These are phyloP conservation scores for Nelumbo lutea DNA, from an alignment of 164 flowering plant species.

Conservation along the genomic window DNA sequence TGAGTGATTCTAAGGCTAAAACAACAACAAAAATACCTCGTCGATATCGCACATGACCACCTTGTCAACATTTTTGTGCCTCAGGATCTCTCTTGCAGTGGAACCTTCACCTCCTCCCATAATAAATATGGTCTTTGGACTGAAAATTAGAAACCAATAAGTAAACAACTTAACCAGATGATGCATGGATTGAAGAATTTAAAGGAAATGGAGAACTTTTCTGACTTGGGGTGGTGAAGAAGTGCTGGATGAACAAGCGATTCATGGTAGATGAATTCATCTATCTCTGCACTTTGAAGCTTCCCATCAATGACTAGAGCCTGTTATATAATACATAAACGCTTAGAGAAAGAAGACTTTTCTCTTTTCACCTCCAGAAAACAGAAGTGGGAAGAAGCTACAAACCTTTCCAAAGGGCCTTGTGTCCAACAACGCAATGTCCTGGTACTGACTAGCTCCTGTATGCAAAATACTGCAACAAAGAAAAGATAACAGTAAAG, in stretches of 20 bases:
- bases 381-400: not conserved
- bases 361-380: not conserved
- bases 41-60: conserved; percentile 95
- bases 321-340: conserved; percentile 23
- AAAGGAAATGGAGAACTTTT: not conserved
- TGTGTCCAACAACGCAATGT: conserved; percentile 83
- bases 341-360: not conserved
- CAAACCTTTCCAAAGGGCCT: conserved; percentile 90
- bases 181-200: not conserved
- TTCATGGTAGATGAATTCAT: conserved; percentile 94
- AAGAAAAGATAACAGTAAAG: not conserved
- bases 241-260: conserved; percentile 90
- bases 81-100: conserved; percentile 79
- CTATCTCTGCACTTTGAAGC: conserved; percentile 93
- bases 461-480: conserved; percentile 71
- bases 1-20: too few relatives aligned
- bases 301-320: conserved; percentile 88
- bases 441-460: conserved; percentile 71
- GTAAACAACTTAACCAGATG: not conserved
- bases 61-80: conserved; percentile 57
- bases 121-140: conserved; percentile 66
- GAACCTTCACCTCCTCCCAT: conserved; percentile 99
- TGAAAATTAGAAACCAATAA: conserved; percentile 12
- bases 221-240: conserved; percentile 65
- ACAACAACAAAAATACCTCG: conserved; percentile 37